A percentile compares a stretch with the other conserved stretches of the same genome.
Evolutionary conservation across 129 eudicot species (phyloP).

Genomic region (Erigeron canadensis): DNA sequence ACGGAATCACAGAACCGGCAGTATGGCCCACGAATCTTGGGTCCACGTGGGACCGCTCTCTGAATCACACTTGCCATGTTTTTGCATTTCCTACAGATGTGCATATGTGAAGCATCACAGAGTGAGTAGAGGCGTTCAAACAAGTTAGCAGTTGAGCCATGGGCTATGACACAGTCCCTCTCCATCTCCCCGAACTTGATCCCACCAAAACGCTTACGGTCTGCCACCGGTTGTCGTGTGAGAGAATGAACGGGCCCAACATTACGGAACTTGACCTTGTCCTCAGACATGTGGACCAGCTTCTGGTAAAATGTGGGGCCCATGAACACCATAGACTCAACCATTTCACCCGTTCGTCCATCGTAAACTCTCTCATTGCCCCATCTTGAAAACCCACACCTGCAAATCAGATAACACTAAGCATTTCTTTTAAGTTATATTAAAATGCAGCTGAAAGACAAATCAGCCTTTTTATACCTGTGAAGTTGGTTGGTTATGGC

Average conservation of each 20-base stretch:
- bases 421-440: background rate
- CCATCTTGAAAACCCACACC: slow-evolving; percentile 87
- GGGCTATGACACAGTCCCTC: slow-evolving; percentile 84
- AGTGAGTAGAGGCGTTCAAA: slow-evolving; percentile 85
- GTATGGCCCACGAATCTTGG: slow-evolving; percentile 84
- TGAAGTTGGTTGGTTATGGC: slow-evolving; percentile 79
- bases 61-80: slow-evolving; percentile 73
- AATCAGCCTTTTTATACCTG: slow-evolving; percentile 38
- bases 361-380: slow-evolving; percentile 83
- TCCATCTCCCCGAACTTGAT: slow-evolving; percentile 92
- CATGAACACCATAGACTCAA: slow-evolving; percentile 70
- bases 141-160: slow-evolving; percentile 76
- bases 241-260: slow-evolving; percentile 85
- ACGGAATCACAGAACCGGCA: slow-evolving; percentile 81
- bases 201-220: slow-evolving; percentile 90
- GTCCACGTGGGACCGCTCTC: slow-evolving; percentile 65
- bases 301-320: slow-evolving; percentile 94
- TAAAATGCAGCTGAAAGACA: background rate
- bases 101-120: slow-evolving; percentile 85
- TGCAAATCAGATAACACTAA: slow-evolving; percentile 22
- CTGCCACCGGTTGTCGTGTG: slow-evolving; percentile 92
- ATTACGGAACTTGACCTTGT: slow-evolving; percentile 92
- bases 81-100: slow-evolving; percentile 72
- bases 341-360: slow-evolving; percentile 86
- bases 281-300: slow-evolving; percentile 85